phyloP scores from a whole-genome alignment of 2,329 filamentous ascomycete genomes.

The Ciborinia camelliae region DNA sequence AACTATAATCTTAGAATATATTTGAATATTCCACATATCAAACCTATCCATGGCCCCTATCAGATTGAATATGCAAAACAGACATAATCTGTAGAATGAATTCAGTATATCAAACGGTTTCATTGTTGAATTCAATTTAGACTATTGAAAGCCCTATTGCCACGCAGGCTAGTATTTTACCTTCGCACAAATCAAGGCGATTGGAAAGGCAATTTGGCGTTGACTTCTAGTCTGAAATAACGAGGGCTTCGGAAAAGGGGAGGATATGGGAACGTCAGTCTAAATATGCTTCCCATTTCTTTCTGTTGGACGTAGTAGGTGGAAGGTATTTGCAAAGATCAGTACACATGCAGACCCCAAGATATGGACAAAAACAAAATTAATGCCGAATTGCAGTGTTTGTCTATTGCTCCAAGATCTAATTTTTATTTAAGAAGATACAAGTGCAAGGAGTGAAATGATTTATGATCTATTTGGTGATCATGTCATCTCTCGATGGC shows the following conservation, averaged over 20 bases:
- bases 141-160: too few relatives aligned
- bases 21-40: not conserved
- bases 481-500: constrained; percentile 19
- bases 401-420: constrained; percentile 12
- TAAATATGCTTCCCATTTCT: not conserved
- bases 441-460: not conserved
- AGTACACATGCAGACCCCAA: not conserved
- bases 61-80: too few relatives aligned
- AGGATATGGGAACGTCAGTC: not conserved
- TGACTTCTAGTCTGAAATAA: not conserved
- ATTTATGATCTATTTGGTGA: constrained; percentile 6
- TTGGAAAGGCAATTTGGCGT: not conserved
- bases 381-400: not conserved
- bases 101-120: too few relatives aligned
- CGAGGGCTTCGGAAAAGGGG: not conserved
- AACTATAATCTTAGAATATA: not conserved
- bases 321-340: not conserved
- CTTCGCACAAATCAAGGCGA: too few relatives aligned
- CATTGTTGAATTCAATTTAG: too few relatives aligned
- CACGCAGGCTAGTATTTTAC: too few relatives aligned
- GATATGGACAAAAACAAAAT: not conserved
- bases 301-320: not conserved
- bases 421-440: not conserved
- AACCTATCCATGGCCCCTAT: too few relatives aligned
- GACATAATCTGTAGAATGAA: too few relatives aligned